Conservation (phyloP, 192 early-diverging fungal genomes). For the Thamnidium elegans region DNA sequence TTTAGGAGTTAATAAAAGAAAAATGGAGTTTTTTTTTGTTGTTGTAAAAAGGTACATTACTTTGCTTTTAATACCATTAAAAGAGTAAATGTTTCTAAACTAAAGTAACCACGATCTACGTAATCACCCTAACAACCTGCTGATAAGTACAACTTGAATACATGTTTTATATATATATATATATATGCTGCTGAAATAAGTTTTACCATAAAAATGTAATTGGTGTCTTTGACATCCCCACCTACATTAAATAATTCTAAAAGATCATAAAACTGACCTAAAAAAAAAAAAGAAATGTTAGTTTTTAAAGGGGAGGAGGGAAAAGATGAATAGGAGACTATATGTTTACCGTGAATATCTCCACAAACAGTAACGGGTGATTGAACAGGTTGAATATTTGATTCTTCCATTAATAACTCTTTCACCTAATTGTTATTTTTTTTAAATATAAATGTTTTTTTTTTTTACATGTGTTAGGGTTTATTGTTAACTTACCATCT, state of each 20-base stretch:
- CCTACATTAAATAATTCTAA: slow-evolving; percentile 94
- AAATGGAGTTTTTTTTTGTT: background rate
- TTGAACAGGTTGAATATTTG: slow-evolving; percentile 95
- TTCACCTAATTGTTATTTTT: slow-evolving; percentile 64
- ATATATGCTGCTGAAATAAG: background rate
- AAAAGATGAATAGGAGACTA: background rate
- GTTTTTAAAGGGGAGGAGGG: background rate
- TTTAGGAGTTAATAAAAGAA: background rate
- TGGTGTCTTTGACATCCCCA: slow-evolving; percentile 89
- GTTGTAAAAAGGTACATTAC: slow-evolving; percentile 35
- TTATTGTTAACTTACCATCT: slow-evolving; percentile 65
- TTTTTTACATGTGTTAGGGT: background rate
- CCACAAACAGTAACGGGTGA: slow-evolving; percentile 98
- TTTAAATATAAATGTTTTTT: background rate
- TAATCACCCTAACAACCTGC: slow-evolving; percentile 79
- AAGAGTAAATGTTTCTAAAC: slow-evolving; percentile 93
- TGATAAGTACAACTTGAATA: background rate
- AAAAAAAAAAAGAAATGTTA: background rate
- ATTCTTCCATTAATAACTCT: slow-evolving; percentile 96
- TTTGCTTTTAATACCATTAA: slow-evolving; percentile 92
- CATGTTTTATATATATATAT: no score
- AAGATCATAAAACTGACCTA: slow-evolving; percentile 92
- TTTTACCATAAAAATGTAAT: slow-evolving; percentile 96
- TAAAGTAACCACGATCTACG: slow-evolving; percentile 97
- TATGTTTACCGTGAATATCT: slow-evolving; percentile 77